A percentile compares a stretch with the other conserved stretches of the same genome.
Evolutionary conservation across 1,284 basidiomycete species (phyloP).

Genomic region (Gymnopus androsaceus): DNA sequence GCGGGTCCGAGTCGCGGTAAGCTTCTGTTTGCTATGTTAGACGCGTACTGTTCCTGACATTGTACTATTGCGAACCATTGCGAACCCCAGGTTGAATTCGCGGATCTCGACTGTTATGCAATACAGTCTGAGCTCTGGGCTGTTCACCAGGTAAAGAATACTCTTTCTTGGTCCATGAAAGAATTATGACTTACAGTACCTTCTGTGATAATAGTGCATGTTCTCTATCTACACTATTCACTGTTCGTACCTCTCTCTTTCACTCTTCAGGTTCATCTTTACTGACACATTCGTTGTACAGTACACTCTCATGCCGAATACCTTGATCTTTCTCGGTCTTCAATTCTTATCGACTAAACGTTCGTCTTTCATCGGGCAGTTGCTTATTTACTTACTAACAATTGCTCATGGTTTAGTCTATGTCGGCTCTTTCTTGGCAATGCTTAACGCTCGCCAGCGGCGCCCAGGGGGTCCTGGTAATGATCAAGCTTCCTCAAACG

Average conservation of each 20-base stretch:
- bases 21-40: background rate
- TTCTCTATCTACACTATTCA: conserved; percentile 32
- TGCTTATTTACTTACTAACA: background rate
- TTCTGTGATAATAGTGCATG: too few species aligned
- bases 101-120: conserved; percentile 21
- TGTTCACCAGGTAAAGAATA: conserved; percentile 39
- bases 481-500: background rate
- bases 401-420: conserved; percentile 38
- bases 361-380: conserved; percentile 27
- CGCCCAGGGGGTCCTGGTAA: conserved; percentile 12
- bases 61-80: too few species aligned
- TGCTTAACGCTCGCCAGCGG: conserved; percentile 44
- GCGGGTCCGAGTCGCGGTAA: conserved; percentile 35
- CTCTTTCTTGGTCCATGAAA: too few species aligned
- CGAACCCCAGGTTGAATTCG: conserved; percentile 21
- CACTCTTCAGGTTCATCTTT: background rate
- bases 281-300: conserved; percentile 19
- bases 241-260: conserved; percentile 26
- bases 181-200: too few species aligned
- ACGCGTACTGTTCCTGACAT: too few species aligned
- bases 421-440: conserved; percentile 53
- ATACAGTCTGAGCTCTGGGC: conserved; percentile 36
- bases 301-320: conserved; percentile 49
- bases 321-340: conserved; percentile 49
- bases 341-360: conserved; percentile 52